phyloP scores from a whole-genome alignment of 2,329 filamentous ascomycete species.

The Coleophoma crateriformis region DNA sequence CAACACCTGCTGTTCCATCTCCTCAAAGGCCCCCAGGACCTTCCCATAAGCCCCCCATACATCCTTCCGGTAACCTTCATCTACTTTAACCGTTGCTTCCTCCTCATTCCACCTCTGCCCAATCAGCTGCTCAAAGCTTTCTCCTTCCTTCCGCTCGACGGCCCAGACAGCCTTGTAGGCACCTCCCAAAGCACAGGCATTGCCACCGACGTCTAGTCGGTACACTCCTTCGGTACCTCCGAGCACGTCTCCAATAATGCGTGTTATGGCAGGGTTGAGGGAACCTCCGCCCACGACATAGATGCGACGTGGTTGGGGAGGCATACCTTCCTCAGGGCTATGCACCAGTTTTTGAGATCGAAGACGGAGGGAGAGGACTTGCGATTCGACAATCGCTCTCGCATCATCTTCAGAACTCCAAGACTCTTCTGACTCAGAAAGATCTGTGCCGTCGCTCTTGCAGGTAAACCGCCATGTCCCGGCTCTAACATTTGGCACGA shows the following conservation, averaged over 20 bases:
- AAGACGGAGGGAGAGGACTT: conserved; percentile 84
- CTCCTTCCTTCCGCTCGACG: conserved; percentile 56
- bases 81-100: conserved; percentile 76
- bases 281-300: conserved; percentile 94
- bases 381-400: conserved; percentile 86
- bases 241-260: conserved; percentile 79
- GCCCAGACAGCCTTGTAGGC: conserved; percentile 98
- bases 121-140: conserved; percentile 87
- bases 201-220: conserved; percentile 88
- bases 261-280: conserved; percentile 82
- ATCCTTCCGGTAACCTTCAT: conserved; percentile 70
- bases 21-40: conserved; percentile 70
- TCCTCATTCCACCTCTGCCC: conserved; percentile 80
- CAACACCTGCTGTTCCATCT: conserved; percentile 67
- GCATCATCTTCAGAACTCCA: conserved; percentile 69
- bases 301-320: conserved; percentile 79
- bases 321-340: conserved; percentile 48
- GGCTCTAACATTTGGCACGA: conserved; percentile 82
- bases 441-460: conserved; percentile 46
- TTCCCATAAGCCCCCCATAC: conserved; percentile 74
- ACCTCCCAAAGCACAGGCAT: conserved; percentile 88
- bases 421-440: conserved; percentile 30
- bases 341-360: conserved; percentile 74
- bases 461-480: conserved; percentile 82
- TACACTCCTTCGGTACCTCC: conserved; percentile 88